Base-by-base conservation (phyloP, 441 rosid genomes). In the Biscutella laevigata region DNA sequence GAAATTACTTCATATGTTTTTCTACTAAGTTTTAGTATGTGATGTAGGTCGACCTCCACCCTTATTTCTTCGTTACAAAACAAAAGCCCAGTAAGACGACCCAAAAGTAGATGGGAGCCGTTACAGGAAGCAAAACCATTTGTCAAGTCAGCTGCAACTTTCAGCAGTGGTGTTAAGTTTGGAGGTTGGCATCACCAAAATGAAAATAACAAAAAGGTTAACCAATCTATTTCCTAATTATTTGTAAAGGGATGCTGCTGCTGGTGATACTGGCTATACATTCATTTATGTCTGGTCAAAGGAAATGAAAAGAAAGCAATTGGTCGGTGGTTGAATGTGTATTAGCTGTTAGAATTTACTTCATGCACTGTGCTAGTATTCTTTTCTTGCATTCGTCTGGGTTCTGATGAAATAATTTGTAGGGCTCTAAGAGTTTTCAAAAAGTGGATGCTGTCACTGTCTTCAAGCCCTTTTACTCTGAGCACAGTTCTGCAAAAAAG, bases 51-150 rank as follows among this genome's bases (percentile, higher is more conserved):
- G 33, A 53, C 57, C 69, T 61, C 84, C 47, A 58, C 62, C 35
- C 59, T 70, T 34, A 48, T 66, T 59, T 64, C 81, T 59, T 44
- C 72, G 21, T 64, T 76, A 51, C 61, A 75, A 30, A 74, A 68
- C 58, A 86, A 69, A 69, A 94, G 90, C 69, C 96, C 95, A 56
- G 64, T 72, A 51, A 81, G 78, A 68, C 78, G 95, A 68, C 41
- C 88, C 62, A 94, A 94, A 70, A 89, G 97, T 70, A 80, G 99
- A 64, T 94, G 99, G 99, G 99, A 89, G 82, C 99, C 99, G 53
- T 57, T 94, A 58, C 76, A 67, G 17, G 95, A 83, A 71, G 82
- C 73, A 70, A 88, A 84, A 62, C 57, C 66, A 6, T 66, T 68
- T 67, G 84, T 77, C 44, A 80, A 77, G 51, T 59, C 72, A 42